phyloP scores from a whole-genome alignment of 805 yeast species.

The Cyberlindnera amylophila region DNA sequence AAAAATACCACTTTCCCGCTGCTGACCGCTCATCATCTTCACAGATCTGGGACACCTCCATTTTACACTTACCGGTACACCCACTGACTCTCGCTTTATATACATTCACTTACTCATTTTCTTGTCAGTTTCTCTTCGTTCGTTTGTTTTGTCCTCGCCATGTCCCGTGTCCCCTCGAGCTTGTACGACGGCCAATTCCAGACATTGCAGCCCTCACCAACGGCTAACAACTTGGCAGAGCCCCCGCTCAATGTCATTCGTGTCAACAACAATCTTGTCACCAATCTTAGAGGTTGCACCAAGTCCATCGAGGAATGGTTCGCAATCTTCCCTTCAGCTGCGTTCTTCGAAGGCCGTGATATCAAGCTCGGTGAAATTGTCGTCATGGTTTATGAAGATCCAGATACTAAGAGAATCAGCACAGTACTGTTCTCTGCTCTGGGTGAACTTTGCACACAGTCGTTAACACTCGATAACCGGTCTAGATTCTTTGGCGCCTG shows the following conservation, averaged over 20 bases:
- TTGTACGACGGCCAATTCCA: constrained; percentile 23
- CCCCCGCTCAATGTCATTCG: constrained; percentile 24
- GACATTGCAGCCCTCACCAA: constrained; percentile 4
- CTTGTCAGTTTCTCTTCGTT: not conserved
- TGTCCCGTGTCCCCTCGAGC: constrained; percentile 24
- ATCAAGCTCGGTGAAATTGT: constrained; percentile 39
- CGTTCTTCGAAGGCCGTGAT: constrained; percentile 51
- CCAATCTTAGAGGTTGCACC: constrained; percentile 16
- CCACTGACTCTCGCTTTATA: no score
- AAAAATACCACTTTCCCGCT: no score
- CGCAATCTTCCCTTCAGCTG: constrained; percentile 43
- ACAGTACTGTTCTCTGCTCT: constrained; percentile 56
- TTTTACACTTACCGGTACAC: not conserved
- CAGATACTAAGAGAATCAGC: constrained; percentile 42
- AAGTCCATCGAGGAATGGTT: constrained; percentile 36
- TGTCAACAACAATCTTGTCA: constrained; percentile 19
- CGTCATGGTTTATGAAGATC: constrained; percentile 48
- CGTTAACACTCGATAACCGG: constrained; percentile 51
- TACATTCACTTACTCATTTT: not conserved
- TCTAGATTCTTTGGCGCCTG: constrained; percentile 81
- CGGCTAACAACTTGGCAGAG: constrained; percentile 10
- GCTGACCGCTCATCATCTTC: not conserved
- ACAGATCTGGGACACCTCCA: not conserved
- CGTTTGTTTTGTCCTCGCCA: not conserved
- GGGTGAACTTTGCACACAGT: constrained; percentile 60